Evolutionary conservation across 108 stramenopile genomes (phyloP), one percentile per base, ranked within the genome.

Genomic region (Fistulifera solaris): DNA sequence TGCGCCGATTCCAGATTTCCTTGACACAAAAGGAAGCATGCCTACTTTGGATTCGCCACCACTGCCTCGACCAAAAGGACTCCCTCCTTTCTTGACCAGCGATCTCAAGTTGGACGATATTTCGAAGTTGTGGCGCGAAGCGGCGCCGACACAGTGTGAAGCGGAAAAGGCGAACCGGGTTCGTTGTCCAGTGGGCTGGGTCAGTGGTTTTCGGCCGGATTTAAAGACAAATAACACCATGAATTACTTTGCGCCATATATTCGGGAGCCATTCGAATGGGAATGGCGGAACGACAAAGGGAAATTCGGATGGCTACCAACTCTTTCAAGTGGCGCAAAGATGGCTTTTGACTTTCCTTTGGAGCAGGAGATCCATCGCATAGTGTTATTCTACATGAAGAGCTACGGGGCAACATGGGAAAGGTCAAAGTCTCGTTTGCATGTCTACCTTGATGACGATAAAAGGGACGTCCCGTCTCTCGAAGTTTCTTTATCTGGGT

Each of bases 381-480:
- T 82, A 38, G 83, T 77, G 1, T 51, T 80, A 42, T 81, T 90
- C 62, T 78, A 66, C 27, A 85, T 90, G 84, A 83, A 70, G 46
- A 85, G 83, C 26, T 90, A 86, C 48, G 88, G 88, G 18, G 67
- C 52, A 7, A 81, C 75, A 54, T 90, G 88, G 88, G 65, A 72
- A 16, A 67, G 72, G 1, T 83, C 71, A 48, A 43, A 43, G 48
- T 35, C 73, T 52, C 23, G 23, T 41, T 52, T 39, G 46, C 31
- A 14, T 15, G 50, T 54, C 23, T 58, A 42, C 44, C 31, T 42
- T 31, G 40, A 40, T 19, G 40, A 16, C 17, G 13, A 44, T 31
- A 18, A 18, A 35, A 19, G 28, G 17, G 25, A 27, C 10, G 17
- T 0, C 6, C n/a, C 38, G 2, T 60, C 78, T 22, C 31, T 6